These are phyloP conservation scores for Rhododendron molle DNA, from an alignment of 148 eudicot genomes.

Conservation along the genomic window DNA sequence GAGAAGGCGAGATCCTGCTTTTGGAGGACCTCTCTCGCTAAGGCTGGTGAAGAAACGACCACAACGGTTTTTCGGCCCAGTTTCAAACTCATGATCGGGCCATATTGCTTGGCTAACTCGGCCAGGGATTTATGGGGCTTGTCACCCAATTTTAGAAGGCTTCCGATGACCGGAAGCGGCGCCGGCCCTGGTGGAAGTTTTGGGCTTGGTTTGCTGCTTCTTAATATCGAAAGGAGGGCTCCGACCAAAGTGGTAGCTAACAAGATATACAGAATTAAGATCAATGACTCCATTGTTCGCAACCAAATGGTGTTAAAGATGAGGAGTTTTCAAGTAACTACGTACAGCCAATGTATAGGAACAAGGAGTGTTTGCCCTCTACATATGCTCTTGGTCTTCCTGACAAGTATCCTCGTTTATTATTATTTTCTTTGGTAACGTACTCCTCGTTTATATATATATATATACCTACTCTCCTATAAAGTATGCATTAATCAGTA, in stretches of 20 bases:
- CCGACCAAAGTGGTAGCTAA: neutral
- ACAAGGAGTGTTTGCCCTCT: neutral
- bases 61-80: conserved; percentile 7
- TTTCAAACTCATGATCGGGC: conserved; percentile 13
- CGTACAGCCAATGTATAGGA: neutral
- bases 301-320: neutral
- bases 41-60: conserved; percentile 9
- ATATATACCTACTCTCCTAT: too few relatives aligned
- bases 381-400: too few relatives aligned
- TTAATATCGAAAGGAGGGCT: neutral
- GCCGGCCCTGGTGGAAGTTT: conserved; percentile 17
- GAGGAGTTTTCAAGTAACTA: neutral
- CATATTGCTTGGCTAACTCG: conserved; percentile 14
- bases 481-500: too few relatives aligned
- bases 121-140: conserved; percentile 22
- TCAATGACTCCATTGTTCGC: neutral
- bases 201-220: neutral
- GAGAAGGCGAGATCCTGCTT: neutral
- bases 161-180: conserved; percentile 12
- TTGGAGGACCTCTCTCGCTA: neutral
- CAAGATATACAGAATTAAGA: neutral
- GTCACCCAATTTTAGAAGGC: conserved; percentile 16
- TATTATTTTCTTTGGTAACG: too few relatives aligned
- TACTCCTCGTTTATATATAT: too few relatives aligned
- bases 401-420: too few relatives aligned